Evolutionary conservation across 805 yeast genomes (phyloP), one percentile per base, ranked within the genome.

Genomic region (Monosporozyma servazzii): DNA sequence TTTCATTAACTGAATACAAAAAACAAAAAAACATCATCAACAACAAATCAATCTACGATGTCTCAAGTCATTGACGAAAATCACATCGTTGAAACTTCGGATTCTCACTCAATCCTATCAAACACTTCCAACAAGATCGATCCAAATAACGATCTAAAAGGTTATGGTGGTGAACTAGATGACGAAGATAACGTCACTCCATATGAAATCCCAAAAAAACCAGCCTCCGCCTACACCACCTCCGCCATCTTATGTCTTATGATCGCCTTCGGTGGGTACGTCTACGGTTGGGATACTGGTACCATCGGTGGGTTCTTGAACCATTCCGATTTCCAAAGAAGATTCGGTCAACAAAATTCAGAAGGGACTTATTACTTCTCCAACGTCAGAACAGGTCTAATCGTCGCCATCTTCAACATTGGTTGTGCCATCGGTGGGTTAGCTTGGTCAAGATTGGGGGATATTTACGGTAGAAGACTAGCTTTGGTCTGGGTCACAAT

Each of bases 251-350:
- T 69, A 29, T 70, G 73, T 63, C 46, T 58, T 23, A 53, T 60
- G 62, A 55, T 62, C 49, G 63, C 65, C 15, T 62, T 62, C 37
- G 65, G 66, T 56, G 66, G 66, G 47, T 78, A 80, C 81, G 54
- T 59, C 41, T 83, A 81, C 60, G 90, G 90, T 59, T 84, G 84
- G 78, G 89, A 84, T 71, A 83, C 88, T 48, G 90, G 89, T 75
- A 84, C 89, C 60, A 81, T 84, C 67, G 79, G 85, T 29, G 88
- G 88, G 58, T 81, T 83, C 61, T 83, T 82, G 46, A 78, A 79
- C 61, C 66, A 67, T 60, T 58, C 75, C n/a, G 85, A 82, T 60
- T 83, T 76, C 69, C 61, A 67, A 48, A 55, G 61, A 37, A 73
- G 86, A 63, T 83, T 83, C 57, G 88, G 88, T 64, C 71, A 74